These are phyloP conservation scores for Paraphaeosphaeria sporulosa DNA, from an alignment of 2,329 filamentous ascomycete species.

Conservation along the genomic window DNA sequence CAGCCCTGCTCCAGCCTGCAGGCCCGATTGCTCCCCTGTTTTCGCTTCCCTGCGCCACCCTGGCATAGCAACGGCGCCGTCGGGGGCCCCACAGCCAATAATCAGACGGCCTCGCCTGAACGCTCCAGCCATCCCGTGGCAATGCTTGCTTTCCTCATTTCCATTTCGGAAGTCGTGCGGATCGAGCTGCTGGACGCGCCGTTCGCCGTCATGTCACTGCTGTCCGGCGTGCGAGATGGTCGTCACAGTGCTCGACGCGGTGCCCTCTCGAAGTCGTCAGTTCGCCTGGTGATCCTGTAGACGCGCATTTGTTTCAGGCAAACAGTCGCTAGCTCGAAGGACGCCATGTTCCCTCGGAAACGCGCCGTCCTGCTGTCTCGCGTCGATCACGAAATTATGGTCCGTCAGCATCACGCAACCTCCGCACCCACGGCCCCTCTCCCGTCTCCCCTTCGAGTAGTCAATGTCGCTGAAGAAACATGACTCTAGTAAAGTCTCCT, in stretches of 20 bases:
- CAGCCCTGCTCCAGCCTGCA: constrained; percentile 11
- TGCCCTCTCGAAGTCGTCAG: not conserved
- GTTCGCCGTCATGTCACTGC: not conserved
- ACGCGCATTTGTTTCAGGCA: not conserved
- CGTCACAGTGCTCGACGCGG: not conserved
- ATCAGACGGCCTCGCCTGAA: not conserved
- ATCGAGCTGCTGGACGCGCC: constrained; percentile 5
- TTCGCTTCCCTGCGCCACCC: constrained; percentile 25
- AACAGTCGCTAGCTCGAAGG: not conserved
- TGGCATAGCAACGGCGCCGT: constrained; percentile 31
- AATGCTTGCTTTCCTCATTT: constrained; percentile 10
- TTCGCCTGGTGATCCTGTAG: not conserved
- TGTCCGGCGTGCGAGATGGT: not conserved
- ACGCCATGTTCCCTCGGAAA: constrained; percentile 7
- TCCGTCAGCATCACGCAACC: not conserved
- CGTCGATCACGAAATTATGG: constrained; percentile 1
- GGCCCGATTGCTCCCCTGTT: constrained; percentile 23
- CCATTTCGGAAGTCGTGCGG: constrained; percentile 7
- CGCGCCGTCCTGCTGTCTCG: not conserved
- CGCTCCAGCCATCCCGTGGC: constrained; percentile 5
- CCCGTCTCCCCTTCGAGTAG: not conserved
- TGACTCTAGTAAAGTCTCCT: not conserved
- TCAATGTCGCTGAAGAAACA: not conserved
- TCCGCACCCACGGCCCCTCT: not conserved
- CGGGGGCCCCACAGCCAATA: constrained; percentile 14